phyloP scores from a whole-genome alignment of 208 protist genomes.

The Trypanosomatidae sp. region DNA sequence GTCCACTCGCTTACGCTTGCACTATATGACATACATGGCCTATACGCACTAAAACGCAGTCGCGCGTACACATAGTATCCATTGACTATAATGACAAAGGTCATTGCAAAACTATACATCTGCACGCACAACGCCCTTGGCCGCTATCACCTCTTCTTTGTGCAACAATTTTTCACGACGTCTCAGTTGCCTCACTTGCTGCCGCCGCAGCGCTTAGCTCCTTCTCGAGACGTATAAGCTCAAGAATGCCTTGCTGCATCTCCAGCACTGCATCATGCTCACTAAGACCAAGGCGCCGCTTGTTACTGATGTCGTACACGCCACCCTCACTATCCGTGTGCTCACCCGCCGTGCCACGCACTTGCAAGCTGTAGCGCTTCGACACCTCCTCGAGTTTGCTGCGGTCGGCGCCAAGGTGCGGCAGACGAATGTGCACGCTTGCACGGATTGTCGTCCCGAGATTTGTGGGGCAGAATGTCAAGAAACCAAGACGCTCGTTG shows the following conservation, averaged over 20 bases:
- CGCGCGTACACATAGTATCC: too few species aligned
- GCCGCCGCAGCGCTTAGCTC: too few species aligned
- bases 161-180: not conserved
- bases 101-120: not conserved
- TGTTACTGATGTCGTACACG: constrained; percentile 56
- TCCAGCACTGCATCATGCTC: constrained; percentile 35
- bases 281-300: constrained; percentile 32
- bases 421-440: constrained; percentile 42
- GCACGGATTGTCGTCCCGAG: constrained; percentile 39
- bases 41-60: too few species aligned
- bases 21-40: too few species aligned
- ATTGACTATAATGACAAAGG: not conserved
- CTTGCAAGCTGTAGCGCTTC: constrained; percentile 32
- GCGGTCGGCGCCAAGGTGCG: constrained; percentile 20
- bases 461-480: constrained; percentile 50
- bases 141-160: not conserved
- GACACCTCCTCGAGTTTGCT: constrained; percentile 30
- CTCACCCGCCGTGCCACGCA: constrained; percentile 35
- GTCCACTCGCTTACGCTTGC: too few species aligned
- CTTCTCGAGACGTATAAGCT: constrained; percentile 38
- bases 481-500: constrained; percentile 27
- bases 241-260: constrained; percentile 41
- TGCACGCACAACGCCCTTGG: not conserved
- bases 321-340: constrained; percentile 32
- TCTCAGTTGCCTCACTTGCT: constrained; percentile 1